Conservation (phyloP, 306 rosid genomes). For the Abrus precatorius region DNA sequence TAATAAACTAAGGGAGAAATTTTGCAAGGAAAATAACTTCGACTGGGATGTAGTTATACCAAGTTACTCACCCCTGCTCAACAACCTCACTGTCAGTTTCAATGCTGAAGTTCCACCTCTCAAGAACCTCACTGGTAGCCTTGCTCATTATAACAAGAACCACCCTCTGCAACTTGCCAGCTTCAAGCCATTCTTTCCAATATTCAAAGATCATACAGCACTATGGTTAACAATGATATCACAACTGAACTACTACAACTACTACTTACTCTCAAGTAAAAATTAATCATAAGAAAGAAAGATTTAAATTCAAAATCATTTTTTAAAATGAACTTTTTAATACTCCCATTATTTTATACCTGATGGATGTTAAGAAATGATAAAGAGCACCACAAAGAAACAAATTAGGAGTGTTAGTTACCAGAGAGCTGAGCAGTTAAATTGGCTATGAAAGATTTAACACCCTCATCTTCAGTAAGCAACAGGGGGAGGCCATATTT, state of each 20-base stretch:
- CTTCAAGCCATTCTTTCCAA: conserved; percentile 92
- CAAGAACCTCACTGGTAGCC: conserved; percentile 84
- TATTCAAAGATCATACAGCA: conserved; percentile 31
- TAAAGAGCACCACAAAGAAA: not conserved
- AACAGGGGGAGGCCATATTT: conserved; percentile 96
- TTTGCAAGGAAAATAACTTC: not conserved
- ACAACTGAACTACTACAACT: not conserved
- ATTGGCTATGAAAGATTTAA: conserved; percentile 82
- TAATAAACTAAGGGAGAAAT: not conserved
- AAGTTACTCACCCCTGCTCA: conserved; percentile 87
- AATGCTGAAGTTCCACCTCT: conserved; percentile 99
- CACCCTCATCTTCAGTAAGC: conserved; percentile 95
- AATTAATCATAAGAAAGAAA: not conserved
- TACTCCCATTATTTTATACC: not conserved
- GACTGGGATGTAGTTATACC: not conserved
- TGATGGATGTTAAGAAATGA: too few species aligned
- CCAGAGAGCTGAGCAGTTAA: conserved; percentile 88
- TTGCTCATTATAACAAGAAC: conserved; percentile 79
- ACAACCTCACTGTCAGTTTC: conserved; percentile 90
- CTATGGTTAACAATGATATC: conserved; percentile 2
- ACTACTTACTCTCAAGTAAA: not conserved
- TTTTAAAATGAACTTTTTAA: not conserved
- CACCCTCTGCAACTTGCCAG: conserved; percentile 96
- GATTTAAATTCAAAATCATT: conserved; percentile 18
- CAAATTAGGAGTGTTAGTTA: conserved; percentile 30